Base-by-base conservation (phyloP, 768 basidiomycete genomes). In the Suillus lakei region DNA sequence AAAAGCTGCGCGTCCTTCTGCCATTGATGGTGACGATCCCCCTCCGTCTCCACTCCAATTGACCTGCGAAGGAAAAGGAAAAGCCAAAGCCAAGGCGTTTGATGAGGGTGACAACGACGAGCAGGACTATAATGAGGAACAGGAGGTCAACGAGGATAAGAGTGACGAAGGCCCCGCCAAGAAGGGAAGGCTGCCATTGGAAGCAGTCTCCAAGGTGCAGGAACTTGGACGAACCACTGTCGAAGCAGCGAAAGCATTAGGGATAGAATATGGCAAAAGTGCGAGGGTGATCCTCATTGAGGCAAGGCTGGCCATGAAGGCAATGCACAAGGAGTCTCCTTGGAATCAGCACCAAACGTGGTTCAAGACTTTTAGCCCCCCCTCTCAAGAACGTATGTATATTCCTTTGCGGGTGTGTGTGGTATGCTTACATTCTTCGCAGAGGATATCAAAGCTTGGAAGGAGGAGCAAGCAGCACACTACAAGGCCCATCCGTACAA, bases 371-470 rank as follows among this genome's bases (percentile, higher is more conserved):
- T 23, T 46, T 46, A 23, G 44, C 44, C 44, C 44, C 44, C 44
- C 44, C n/a, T 46, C 44, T 46, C n/a, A 46, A 46, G 44, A 46
- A 46, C 10, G 1, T 46, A 46, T 46, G 44, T 46, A 46, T 51
- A 51, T 51, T 51, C 50, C 26, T 51, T 51, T 28, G 28, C 3
- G 16, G 44, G n/a, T 51, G 26, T 51, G 16, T 8, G 28, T 51
- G 50, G 50, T 28, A 30, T 51, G 44, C 50, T 51, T 30, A 51
- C 15, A 51, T 28, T 30, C 50, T 51, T 51, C 3, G 16, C 50
- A 51, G 38, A 30, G 23, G 43, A 59, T 60, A 32, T 30, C 58
- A 34, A 59, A 26, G 41, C 50, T 46, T 62, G 23, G 39, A 28
- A 50, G n/a, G 61, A 28, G n/a, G 16, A 51, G 50, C 50, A 51